phyloP scores from a whole-genome alignment of 106 monocot genomes.

The Iris macrosiphon region DNA sequence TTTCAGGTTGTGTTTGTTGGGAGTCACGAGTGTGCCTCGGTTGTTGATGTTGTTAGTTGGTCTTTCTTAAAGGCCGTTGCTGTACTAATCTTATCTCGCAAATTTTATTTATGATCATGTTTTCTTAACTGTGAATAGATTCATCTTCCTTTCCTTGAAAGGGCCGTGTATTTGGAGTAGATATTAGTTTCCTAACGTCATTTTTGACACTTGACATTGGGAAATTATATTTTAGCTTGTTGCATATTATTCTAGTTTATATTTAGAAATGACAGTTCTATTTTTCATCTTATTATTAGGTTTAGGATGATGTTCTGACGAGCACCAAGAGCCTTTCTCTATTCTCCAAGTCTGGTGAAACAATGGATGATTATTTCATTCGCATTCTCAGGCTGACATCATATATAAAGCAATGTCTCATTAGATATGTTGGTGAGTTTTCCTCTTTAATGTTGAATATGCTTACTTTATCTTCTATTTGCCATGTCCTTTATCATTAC shows the following conservation, averaged over 20 bases:
- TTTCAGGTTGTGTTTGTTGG: too few relatives aligned
- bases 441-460: neutral
- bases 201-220: neutral
- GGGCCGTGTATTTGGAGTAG: too few relatives aligned
- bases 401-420: conserved; percentile 8
- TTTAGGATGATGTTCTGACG: neutral
- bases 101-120: too few relatives aligned
- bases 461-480: neutral
- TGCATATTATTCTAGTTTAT: neutral
- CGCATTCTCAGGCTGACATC: conserved; percentile 20
- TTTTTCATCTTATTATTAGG: neutral
- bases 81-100: too few relatives aligned
- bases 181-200: neutral
- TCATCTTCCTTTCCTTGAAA: neutral
- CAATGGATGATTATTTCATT: conserved; percentile 32
- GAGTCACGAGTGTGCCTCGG: too few relatives aligned
- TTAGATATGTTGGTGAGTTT: conserved; percentile 29
- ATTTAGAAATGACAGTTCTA: neutral
- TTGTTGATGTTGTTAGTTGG: too few relatives aligned
- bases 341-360: neutral
- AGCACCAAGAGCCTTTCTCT: neutral
- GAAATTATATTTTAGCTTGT: too few relatives aligned
- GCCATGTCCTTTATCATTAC: neutral
- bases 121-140: neutral
- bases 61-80: too few relatives aligned